Evolutionary conservation across 495 filamentous ascomycete genomes (phyloP).

Genomic region (Chaetomidium leptoderma): DNA sequence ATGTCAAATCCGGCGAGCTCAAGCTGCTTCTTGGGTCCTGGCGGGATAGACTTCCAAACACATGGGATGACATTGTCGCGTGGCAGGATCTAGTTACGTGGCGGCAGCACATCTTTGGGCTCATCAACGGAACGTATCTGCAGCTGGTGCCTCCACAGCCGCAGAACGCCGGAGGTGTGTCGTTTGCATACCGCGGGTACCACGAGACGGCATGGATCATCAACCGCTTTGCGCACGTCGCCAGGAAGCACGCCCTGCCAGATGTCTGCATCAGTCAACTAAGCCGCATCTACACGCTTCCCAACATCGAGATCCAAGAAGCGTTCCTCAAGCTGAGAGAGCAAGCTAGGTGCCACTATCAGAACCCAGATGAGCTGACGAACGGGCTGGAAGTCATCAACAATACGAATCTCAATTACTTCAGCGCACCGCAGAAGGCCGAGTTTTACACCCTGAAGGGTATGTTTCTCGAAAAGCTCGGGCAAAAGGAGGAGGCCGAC

Average conservation of each 20-base stretch:
- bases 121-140: constrained; percentile 93
- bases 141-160: constrained; percentile 70
- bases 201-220: constrained; percentile 99
- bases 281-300: constrained; percentile 94
- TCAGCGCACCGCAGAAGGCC: constrained; percentile 90
- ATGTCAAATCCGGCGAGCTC: constrained; percentile 89
- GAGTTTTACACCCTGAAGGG: constrained; percentile 99
- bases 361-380: constrained; percentile 84
- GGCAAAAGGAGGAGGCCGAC: constrained; percentile 82
- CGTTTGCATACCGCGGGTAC: constrained; percentile 93
- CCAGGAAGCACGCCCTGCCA: constrained; percentile 91
- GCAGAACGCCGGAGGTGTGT: constrained; percentile 71
- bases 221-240: constrained; percentile 96
- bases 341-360: constrained; percentile 97
- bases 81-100: constrained; percentile 99
- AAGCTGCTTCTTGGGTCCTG: constrained; percentile 92
- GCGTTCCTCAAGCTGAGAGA: constrained; percentile 96
- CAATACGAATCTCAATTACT: constrained; percentile 98
- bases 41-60: constrained; percentile 92
- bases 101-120: constrained; percentile 96
- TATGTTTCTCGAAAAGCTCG: constrained; percentile 96
- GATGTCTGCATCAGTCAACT: constrained; percentile 97
- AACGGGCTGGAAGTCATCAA: constrained; percentile 97
- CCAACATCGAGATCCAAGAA: constrained; percentile 99
- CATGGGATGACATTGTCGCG: constrained; percentile 98